Conservation (phyloP, 305 asterid genomes). For the Solanum hybrid region DNA sequence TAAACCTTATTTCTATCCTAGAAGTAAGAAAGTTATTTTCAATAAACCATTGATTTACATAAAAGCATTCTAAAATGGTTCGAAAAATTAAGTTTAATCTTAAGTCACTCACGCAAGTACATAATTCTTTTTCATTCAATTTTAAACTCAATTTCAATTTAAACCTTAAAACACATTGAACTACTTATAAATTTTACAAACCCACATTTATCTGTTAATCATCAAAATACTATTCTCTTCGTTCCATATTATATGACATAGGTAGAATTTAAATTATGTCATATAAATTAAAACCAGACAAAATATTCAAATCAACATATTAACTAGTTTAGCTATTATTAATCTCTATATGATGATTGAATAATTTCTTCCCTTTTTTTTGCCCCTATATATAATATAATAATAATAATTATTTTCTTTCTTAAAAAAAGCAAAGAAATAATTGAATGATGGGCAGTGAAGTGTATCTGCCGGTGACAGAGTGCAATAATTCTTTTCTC, state of each 20-base stretch:
- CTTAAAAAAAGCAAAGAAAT: not conserved
- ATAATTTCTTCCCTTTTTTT: not conserved
- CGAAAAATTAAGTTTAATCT: not conserved
- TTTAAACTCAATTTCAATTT: not conserved
- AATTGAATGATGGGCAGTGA: not conserved
- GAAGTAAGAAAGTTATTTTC: not conserved
- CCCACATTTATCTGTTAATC: not conserved
- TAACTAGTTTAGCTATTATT: not conserved
- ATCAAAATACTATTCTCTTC: too few species aligned
- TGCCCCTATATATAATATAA: not conserved
- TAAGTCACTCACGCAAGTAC: not conserved
- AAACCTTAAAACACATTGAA: not conserved
- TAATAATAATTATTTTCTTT: not conserved
- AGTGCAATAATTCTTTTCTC: not conserved
- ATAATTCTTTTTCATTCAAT: not conserved
- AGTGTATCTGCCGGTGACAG: not conserved
- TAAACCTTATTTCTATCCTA: too few species aligned
- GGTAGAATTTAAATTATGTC: not conserved
- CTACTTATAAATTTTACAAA: too few species aligned
- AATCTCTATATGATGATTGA: not conserved
- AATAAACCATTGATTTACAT: not conserved
- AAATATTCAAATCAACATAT: not conserved
- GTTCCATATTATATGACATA: not conserved
- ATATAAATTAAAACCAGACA: not conserved
- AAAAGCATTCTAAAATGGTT: not conserved